phyloP scores from a whole-genome alignment of 108 stramenopile genomes.

The Fragilariopsis cylindrus region DNA sequence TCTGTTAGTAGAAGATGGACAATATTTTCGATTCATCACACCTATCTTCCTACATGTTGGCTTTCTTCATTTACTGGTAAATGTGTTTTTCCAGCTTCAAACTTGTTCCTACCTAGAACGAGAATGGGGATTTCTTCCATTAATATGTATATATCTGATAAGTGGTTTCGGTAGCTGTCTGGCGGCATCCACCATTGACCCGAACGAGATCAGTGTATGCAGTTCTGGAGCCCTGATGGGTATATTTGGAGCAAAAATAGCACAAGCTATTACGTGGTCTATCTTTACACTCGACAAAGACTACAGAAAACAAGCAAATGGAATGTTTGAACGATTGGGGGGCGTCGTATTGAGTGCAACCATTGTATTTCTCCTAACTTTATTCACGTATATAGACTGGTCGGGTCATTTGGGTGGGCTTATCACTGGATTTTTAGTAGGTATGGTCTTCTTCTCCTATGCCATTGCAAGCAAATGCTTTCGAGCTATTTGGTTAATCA shows the following conservation, averaged over 20 bases:
- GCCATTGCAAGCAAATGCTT: constrained; percentile 32
- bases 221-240: constrained; percentile 60
- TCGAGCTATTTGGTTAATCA: constrained; percentile 45
- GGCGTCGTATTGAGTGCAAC: constrained; percentile 39
- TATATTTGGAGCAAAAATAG: constrained; percentile 59
- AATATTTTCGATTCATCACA: constrained; percentile 56
- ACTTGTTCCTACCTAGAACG: constrained; percentile 55
- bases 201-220: constrained; percentile 52
- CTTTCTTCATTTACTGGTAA: constrained; percentile 52
- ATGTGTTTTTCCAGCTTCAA: constrained; percentile 57
- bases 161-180: constrained; percentile 33
- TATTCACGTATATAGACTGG: constrained; percentile 53
- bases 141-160: constrained; percentile 39
- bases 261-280: constrained; percentile 42
- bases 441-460: constrained; percentile 39
- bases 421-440: constrained; percentile 44
- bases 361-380: constrained; percentile 35
- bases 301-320: background rate
- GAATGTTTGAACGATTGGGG: constrained; percentile 36
- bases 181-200: constrained; percentile 29
- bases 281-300: constrained; percentile 22
- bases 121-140: constrained; percentile 60
- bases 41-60: constrained; percentile 62
- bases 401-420: constrained; percentile 59
- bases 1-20: constrained; percentile 37